Percentiles rank a stretch among this genome's conserved stretches.
Evolutionary conservation across 768 basidiomycete species (phyloP).

Genomic region (Kwoniella bestiolae): DNA sequence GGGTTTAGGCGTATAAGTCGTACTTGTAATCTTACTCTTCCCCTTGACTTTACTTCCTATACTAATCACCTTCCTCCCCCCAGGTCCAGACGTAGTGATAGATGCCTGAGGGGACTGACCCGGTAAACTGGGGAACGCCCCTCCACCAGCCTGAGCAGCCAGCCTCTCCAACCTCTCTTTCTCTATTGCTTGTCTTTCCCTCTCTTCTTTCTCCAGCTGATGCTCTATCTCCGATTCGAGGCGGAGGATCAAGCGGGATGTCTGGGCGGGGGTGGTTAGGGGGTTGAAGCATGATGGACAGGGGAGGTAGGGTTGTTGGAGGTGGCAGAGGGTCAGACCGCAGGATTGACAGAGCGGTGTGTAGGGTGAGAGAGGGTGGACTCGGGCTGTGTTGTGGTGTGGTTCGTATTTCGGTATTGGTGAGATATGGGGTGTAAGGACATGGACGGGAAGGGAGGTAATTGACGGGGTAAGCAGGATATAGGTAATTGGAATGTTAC

Average conservation of each 20-base stretch:
- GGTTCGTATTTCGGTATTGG: too few relatives aligned
- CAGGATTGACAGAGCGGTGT: conserved; percentile 56
- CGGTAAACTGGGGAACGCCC: conserved; percentile 46
- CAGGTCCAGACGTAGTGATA: not conserved
- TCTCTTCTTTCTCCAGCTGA: conserved; percentile 43
- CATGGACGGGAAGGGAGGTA: too few relatives aligned
- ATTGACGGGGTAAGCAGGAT: too few relatives aligned
- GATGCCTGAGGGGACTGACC: not conserved
- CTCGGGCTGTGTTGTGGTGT: conserved; percentile 42
- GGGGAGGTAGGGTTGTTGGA: conserved; percentile 55
- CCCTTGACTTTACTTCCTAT: conserved; percentile 49
- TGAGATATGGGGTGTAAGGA: too few relatives aligned
- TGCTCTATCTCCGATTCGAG: conserved; percentile 45
- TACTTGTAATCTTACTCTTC: conserved; percentile 46
- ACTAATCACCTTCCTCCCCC: conserved; percentile 46
- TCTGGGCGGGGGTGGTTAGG: conserved; percentile 40
- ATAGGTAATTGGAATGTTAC: not conserved
- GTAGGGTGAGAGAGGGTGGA: conserved; percentile 55
- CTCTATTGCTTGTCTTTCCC: conserved; percentile 35
- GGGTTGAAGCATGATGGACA: conserved; percentile 55
- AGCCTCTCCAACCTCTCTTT: conserved; percentile 33
- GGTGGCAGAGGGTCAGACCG: conserved; percentile 54
- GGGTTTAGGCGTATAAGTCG: conserved; percentile 30
- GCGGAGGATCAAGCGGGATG: conserved; percentile 43
- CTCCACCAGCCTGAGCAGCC: conserved; percentile 46